A percentile compares a stretch with the other conserved stretches of the same genome.
phyloP scores from a whole-genome alignment of 805 yeast species.

The Ogataea populi-albae region DNA sequence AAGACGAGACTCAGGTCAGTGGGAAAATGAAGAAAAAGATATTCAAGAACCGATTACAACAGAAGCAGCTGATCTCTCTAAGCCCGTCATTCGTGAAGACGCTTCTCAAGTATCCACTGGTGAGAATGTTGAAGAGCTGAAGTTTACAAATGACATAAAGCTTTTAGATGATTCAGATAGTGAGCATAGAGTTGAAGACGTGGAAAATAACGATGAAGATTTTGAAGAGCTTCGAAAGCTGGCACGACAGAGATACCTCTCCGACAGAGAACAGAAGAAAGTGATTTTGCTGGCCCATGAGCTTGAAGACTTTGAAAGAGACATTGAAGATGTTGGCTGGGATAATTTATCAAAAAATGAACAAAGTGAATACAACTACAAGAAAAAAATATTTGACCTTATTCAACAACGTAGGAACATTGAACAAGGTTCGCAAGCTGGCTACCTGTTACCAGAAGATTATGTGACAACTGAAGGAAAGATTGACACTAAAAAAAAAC shows the following conservation, averaged over 20 bases:
- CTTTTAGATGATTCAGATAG: conserved; percentile 6
- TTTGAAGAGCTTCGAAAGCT: conserved; percentile 37
- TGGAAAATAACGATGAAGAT: conserved; percentile 14
- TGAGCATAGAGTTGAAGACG: conserved; percentile 7
- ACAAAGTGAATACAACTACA: conserved; percentile 47
- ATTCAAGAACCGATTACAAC: background rate
- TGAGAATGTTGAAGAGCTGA: conserved; percentile 3
- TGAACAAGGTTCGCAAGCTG: conserved; percentile 18
- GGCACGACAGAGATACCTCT: conserved; percentile 48
- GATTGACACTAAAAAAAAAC: conserved; percentile 54
- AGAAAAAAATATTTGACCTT: conserved; percentile 46
- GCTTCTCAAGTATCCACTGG: background rate
- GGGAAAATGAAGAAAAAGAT: conserved; percentile 7
- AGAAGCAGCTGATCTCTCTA: background rate
- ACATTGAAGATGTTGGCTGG: conserved; percentile 54
- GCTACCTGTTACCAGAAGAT: conserved; percentile 57
- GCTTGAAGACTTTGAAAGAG: conserved; percentile 46
- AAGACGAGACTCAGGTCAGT: conserved; percentile 4
- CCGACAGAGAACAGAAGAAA: conserved; percentile 47
- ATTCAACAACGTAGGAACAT: conserved; percentile 40
- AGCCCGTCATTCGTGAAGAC: background rate
- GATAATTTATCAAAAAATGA: conserved; percentile 46
- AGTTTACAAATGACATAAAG: conserved; percentile 4
- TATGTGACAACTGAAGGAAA: conserved; percentile 50
- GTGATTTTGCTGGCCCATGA: conserved; percentile 43